phyloP scores from a whole-genome alignment of 176 grass and related monocot genomes.

The Leersia perrieri region DNA sequence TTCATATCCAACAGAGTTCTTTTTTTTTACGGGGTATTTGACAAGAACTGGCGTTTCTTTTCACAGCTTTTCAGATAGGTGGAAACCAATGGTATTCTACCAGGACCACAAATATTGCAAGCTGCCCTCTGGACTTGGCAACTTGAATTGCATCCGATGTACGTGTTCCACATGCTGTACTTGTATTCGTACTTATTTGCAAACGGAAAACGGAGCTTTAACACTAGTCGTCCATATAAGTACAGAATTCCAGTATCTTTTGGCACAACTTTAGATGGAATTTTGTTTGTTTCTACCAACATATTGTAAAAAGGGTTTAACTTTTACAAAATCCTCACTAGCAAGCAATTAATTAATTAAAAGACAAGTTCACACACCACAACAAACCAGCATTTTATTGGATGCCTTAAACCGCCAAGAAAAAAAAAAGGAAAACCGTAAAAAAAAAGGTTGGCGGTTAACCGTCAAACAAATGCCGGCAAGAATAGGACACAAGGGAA shows the following conservation, averaged over 20 bases:
- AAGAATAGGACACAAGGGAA: too few species aligned
- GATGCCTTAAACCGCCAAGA: too few species aligned
- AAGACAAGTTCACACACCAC: too few species aligned
- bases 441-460: too few species aligned
- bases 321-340: neutral
- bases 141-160: neutral
- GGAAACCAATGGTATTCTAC: neutral
- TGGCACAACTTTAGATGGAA: neutral
- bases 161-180: neutral
- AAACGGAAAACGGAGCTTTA: neutral
- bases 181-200: neutral
- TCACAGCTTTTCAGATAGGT: neutral
- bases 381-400: too few species aligned
- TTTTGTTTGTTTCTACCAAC: neutral
- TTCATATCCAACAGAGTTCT: too few species aligned
- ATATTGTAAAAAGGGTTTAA: neutral
- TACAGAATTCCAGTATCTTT: neutral
- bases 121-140: neutral
- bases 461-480: too few species aligned
- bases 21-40: too few species aligned
- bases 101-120: neutral
- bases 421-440: too few species aligned
- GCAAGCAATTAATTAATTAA: neutral
- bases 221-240: too few species aligned
- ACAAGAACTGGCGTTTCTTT: neutral